Evolutionary conservation across 345 rosid species (phyloP).

Genomic region (Kandelia obovata): DNA sequence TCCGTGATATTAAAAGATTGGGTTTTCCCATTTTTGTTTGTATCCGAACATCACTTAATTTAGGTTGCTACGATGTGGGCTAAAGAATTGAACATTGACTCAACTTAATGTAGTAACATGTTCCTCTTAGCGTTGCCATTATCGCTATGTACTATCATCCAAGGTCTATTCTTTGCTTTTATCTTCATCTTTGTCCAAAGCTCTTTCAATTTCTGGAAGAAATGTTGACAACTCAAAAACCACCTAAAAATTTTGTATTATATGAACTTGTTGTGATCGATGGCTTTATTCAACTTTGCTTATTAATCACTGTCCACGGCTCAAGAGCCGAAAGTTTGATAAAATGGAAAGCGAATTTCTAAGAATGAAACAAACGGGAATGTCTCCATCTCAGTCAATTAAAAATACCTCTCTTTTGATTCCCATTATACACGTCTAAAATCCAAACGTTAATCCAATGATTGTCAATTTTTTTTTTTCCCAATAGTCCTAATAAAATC

Average conservation of each 20-base stretch:
- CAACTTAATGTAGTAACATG: no score
- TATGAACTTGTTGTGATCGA: neutral
- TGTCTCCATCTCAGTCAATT: no score
- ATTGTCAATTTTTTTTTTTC: no score
- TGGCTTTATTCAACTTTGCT: neutral
- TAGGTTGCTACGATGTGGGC: conserved; percentile 2
- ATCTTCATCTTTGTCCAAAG: no score
- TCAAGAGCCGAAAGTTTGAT: neutral
- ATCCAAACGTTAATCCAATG: no score
- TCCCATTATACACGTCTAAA: no score
- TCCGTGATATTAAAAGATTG: neutral
- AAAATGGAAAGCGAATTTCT: neutral
- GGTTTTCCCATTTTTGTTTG: neutral
- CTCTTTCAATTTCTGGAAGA: neutral
- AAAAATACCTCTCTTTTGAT: no score
- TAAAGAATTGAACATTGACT: neutral
- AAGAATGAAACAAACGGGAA: neutral
- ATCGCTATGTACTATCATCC: no score
- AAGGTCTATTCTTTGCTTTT: no score
- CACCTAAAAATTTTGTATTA: neutral
- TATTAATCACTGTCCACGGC: neutral
- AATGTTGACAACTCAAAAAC: neutral
- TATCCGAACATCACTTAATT: neutral
- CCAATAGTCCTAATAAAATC: no score
- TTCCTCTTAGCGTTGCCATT: no score